These are phyloP conservation scores for Aspergillus diversus DNA, from an alignment of 495 filamentous ascomycete species.

Conservation along the genomic window DNA sequence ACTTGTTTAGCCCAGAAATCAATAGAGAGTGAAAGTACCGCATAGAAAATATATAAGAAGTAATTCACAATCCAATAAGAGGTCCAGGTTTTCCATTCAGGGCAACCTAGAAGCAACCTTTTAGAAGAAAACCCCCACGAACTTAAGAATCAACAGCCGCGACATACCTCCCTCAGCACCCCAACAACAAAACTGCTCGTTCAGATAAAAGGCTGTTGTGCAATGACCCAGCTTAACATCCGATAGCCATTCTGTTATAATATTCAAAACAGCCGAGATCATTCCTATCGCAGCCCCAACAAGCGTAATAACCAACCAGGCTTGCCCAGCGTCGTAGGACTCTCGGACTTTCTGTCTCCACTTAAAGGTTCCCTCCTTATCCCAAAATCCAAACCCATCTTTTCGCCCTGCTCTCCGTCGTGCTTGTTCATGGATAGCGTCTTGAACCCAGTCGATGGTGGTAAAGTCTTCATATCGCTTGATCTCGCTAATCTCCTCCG, in stretches of 20 bases:
- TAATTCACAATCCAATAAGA: constrained; percentile 80
- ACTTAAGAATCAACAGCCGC: not conserved
- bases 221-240: constrained; percentile 96
- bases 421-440: constrained; percentile 88
- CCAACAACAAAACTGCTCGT: constrained; percentile 99
- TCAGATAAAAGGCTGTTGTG: constrained; percentile 93
- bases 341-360: constrained; percentile 85
- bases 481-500: constrained; percentile 96
- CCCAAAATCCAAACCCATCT: constrained; percentile 75
- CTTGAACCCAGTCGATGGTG: constrained; percentile 99
- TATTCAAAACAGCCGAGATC: constrained; percentile 93
- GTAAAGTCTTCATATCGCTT: constrained; percentile 98
- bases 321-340: constrained; percentile 94
- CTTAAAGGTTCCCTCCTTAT: constrained; percentile 68
- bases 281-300: constrained; percentile 91
- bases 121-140: constrained; percentile 4
- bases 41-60: constrained; percentile 84
- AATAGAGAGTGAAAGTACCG: constrained; percentile 55
- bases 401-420: constrained; percentile 75
- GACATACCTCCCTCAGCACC: constrained; percentile 80
- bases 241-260: constrained; percentile 94
- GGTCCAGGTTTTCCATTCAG: constrained; percentile 90
- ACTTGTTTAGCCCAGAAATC: not conserved
- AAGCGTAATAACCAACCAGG: constrained; percentile 96
- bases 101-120: constrained; percentile 61